phyloP scores from a whole-genome alignment of 75 land plant genomes.

The Pinus albicaulis region DNA sequence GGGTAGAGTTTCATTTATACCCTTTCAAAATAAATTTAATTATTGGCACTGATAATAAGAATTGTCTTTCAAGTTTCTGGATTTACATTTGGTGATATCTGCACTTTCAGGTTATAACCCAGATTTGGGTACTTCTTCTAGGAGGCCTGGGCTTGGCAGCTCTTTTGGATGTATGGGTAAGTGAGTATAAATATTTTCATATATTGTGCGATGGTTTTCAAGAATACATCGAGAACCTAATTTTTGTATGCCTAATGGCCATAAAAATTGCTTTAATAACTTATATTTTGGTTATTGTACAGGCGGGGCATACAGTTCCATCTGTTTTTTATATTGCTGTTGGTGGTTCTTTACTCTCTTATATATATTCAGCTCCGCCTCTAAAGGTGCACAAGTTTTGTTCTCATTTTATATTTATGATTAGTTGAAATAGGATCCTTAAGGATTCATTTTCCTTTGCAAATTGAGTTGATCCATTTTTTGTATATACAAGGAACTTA shows the following conservation, averaged over 20 bases:
- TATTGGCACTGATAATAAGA: not conserved
- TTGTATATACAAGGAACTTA: not conserved
- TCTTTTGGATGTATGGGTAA: constrained; percentile 86
- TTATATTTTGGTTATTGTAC: constrained; percentile 13
- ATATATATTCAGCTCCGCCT: constrained; percentile 98
- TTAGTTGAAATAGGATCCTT: not conserved
- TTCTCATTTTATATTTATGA: not conserved
- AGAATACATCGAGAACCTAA: not conserved
- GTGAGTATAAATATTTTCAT: constrained; percentile 7
- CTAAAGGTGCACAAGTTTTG: constrained; percentile 59
- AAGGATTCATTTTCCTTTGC: not conserved
- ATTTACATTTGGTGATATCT: constrained; percentile 10
- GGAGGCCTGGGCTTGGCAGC: constrained; percentile 84
- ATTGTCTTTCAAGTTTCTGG: not conserved
- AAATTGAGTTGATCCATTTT: not conserved
- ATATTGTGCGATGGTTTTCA: not conserved
- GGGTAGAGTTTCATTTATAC: not conserved
- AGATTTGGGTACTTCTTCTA: constrained; percentile 90
- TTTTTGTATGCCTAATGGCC: not conserved
- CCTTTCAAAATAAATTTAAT: not conserved
- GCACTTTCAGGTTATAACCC: constrained; percentile 78
- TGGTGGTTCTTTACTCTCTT: constrained; percentile 91
- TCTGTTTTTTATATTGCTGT: constrained; percentile 75
- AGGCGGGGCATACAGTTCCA: constrained; percentile 95
- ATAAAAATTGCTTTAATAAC: not conserved